A percentile compares a stretch with the other conserved stretches of the same genome.
phyloP scores from a whole-genome alignment of 371 early-diverging fungal genomes.

The Actinomucor elegans region DNA sequence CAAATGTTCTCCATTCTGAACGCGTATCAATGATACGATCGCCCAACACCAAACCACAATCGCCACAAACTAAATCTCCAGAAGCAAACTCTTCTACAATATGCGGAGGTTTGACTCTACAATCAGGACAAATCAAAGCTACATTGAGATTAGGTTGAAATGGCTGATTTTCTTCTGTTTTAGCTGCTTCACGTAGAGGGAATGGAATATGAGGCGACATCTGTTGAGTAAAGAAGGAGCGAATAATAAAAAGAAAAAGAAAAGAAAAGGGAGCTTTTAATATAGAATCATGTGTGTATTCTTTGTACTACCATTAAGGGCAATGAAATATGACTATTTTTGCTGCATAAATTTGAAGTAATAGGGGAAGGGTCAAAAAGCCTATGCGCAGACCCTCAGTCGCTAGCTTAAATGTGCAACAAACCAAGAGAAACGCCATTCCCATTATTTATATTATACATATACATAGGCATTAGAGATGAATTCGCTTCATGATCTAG shows the following conservation, averaged over 20 bases:
- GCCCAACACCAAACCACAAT: slow-evolving; percentile 96
- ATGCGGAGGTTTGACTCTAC: slow-evolving; percentile 84
- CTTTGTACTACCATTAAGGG: too few relatives aligned
- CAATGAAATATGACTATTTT: too few relatives aligned
- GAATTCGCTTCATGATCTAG: too few relatives aligned
- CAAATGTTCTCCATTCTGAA: slow-evolving; percentile 99
- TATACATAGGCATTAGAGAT: too few relatives aligned
- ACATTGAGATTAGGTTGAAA: slow-evolving; percentile 64
- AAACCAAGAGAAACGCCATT: too few relatives aligned
- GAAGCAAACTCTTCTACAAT: slow-evolving; percentile 96
- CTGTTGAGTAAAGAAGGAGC: background rate
- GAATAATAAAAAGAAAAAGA: background rate
- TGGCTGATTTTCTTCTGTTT: slow-evolving; percentile 27
- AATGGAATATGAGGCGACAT: slow-evolving; percentile 43
- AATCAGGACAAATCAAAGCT: slow-evolving; percentile 76
- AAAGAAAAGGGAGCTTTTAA: background rate
- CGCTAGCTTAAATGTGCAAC: too few relatives aligned
- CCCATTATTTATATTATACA: too few relatives aligned
- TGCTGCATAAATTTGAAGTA: too few relatives aligned
- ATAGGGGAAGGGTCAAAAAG: too few relatives aligned
- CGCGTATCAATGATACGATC: slow-evolving; percentile 98
- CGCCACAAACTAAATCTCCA: slow-evolving; percentile 93
- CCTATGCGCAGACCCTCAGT: too few relatives aligned
- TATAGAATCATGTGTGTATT: too few relatives aligned
- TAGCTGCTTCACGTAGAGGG: slow-evolving; percentile 27